Conservation (phyloP, 73 alveolate species). For the Paramecium pentaurelia region DNA sequence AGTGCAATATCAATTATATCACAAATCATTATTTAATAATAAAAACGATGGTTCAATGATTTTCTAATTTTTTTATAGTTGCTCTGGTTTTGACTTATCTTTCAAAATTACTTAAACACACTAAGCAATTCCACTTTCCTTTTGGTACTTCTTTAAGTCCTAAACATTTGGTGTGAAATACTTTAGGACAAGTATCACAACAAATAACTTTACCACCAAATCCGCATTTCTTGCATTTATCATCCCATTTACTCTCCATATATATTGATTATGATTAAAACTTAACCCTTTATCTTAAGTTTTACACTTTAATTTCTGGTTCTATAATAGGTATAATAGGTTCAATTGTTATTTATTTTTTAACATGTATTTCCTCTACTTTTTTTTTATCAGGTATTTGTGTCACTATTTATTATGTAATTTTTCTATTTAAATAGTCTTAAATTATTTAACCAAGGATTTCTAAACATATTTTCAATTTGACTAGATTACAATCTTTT, state of each 20-base stretch:
- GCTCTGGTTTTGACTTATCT: constrained; percentile 35
- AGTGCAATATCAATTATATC: neutral
- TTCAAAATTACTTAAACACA: neutral
- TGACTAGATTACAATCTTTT: neutral
- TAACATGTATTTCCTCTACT: neutral
- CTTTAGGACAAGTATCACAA: constrained; percentile 60
- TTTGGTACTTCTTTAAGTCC: constrained; percentile 34
- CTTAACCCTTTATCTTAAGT: neutral
- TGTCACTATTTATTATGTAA: neutral
- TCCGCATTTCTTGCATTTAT: constrained; percentile 32
- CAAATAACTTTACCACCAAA: constrained; percentile 51
- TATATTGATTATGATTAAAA: neutral
- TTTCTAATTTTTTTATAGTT: constrained; percentile 32
- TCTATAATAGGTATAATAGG: neutral
- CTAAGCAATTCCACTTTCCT: constrained; percentile 49
- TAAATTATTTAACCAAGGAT: neutral
- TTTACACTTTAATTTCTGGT: neutral
- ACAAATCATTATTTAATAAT: neutral
- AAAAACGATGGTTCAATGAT: constrained; percentile 12
- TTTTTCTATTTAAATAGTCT: constrained; percentile 10
- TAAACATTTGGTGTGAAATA: constrained; percentile 50
- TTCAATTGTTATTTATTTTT: neutral
- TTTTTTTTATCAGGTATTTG: neutral
- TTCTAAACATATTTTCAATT: neutral
- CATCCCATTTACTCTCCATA: constrained; percentile 31